Percentiles rank a stretch among this genome's conserved stretches.
phyloP scores from a whole-genome alignment of 345 rosid genomes.

The Noccaea bulbosa region DNA sequence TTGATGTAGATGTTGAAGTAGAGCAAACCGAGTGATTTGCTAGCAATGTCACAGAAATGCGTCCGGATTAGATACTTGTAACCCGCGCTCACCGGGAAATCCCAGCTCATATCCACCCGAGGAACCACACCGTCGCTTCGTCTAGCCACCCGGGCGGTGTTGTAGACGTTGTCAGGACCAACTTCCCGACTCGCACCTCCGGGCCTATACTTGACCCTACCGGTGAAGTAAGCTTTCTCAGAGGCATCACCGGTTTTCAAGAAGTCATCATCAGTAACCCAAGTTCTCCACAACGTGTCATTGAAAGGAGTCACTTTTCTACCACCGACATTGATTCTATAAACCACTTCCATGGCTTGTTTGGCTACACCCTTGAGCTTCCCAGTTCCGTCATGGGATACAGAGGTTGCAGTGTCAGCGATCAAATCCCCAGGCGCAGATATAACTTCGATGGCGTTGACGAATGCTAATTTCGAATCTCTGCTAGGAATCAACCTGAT shows the following conservation, averaged over 20 bases:
- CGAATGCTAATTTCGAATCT: conserved; percentile 61
- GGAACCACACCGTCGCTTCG: conserved; percentile 48
- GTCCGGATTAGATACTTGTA: conserved; percentile 65
- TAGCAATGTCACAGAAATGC: conserved; percentile 92
- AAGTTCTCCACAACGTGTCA: conserved; percentile 88
- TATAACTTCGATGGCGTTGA: conserved; percentile 85
- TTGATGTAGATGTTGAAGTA: conserved; percentile 79
- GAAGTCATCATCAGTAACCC: conserved; percentile 80
- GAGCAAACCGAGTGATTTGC: conserved; percentile 65
- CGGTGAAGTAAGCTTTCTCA: conserved; percentile 51
- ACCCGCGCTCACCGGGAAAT: conserved; percentile 54
- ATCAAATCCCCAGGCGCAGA: conserved; percentile 90
- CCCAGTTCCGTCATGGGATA: conserved; percentile 49
- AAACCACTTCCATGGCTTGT: conserved; percentile 62
- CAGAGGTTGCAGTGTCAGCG: conserved; percentile 55
- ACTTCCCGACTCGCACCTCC: conserved; percentile 74
- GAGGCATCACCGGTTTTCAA: conserved; percentile 56
- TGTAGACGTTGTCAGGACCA: conserved; percentile 78
- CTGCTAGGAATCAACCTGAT: conserved; percentile 60
- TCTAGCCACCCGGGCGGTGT: conserved; percentile 70
- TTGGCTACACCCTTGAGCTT: conserved; percentile 54
- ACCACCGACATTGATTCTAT: conserved; percentile 85
- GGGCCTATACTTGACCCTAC: conserved; percentile 58
- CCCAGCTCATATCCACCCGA: conserved; percentile 75
- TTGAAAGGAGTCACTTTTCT: conserved; percentile 84